Percentiles rank a stretch among this genome's conserved stretches.
phyloP scores from a whole-genome alignment of 139 green algal species.

The Micromonas commoda region DNA sequence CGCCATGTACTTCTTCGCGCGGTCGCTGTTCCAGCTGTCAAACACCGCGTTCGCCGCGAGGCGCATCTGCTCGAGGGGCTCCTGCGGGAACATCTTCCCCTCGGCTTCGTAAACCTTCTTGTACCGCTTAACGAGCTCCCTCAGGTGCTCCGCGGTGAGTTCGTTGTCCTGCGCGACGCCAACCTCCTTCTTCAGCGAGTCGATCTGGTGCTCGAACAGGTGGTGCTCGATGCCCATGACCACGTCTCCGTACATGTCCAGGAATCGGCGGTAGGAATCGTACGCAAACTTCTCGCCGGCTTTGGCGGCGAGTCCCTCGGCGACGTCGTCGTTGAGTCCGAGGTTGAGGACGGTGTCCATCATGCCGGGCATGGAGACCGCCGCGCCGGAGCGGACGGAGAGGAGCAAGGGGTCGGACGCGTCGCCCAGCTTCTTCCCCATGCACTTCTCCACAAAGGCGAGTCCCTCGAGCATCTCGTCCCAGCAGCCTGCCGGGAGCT shows the following conservation, averaged over 20 bases:
- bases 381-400: conserved; percentile 74
- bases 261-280: conserved; percentile 73
- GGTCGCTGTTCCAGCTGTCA: conserved; percentile 40
- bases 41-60: conserved; percentile 41
- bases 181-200: conserved; percentile 53
- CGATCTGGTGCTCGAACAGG: conserved; percentile 71
- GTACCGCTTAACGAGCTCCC: conserved; percentile 62
- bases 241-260: conserved; percentile 80
- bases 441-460: conserved; percentile 49
- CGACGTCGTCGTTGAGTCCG: conserved; percentile 71
- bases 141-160: conserved; percentile 62
- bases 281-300: conserved; percentile 62
- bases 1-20: conserved; percentile 78
- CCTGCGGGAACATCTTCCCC: conserved; percentile 40
- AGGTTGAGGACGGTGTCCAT: conserved; percentile 91
- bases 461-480: conserved; percentile 58
- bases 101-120: conserved; percentile 62
- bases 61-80: conserved; percentile 44
- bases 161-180: conserved; percentile 68
- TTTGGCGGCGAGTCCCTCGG: conserved; percentile 49
- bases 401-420: conserved; percentile 59
- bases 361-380: conserved; percentile 73
- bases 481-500: conserved; percentile 62
- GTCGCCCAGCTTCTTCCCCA: conserved; percentile 64
- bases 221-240: conserved; percentile 71